Evolutionary conservation across 225 moss, liverwort and hornwort genomes (phyloP).

Genomic region (Anthoceros angustus): DNA sequence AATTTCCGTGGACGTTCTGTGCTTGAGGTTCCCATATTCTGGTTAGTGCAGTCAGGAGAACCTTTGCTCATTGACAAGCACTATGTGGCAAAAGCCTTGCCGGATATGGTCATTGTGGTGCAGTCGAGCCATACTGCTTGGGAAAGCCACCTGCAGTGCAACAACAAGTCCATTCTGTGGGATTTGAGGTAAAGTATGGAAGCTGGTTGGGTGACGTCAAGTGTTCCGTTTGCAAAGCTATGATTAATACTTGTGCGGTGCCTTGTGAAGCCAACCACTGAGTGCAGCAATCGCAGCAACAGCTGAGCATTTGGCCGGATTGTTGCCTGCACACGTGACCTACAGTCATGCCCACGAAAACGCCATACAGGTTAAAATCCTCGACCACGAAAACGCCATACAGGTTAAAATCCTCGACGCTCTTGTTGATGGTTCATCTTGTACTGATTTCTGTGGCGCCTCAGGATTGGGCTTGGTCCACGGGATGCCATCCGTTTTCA

Average conservation of each 20-base stretch:
- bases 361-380: constrained; percentile 40
- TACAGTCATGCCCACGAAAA: constrained; percentile 79
- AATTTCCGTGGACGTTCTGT: constrained; percentile 29
- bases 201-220: not conserved
- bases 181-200: constrained; percentile 45
- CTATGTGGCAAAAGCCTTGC: constrained; percentile 73
- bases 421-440: not conserved
- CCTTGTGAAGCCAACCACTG: constrained; percentile 51
- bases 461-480: constrained; percentile 96
- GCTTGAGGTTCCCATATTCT: constrained; percentile 85
- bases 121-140: constrained; percentile 59
- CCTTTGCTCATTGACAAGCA: constrained; percentile 91
- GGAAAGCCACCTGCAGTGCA: constrained; percentile 97
- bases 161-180: constrained; percentile 74
- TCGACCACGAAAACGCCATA: not conserved
- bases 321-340: constrained; percentile 70
- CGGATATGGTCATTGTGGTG: constrained; percentile 90
- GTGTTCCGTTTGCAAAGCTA: not conserved
- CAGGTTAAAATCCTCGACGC: not conserved
- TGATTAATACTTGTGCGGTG: not conserved
- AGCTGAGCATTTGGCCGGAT: constrained; percentile 87
- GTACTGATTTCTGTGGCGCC: constrained; percentile 6
- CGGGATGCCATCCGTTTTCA: constrained; percentile 68
- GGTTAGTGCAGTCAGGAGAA: constrained; percentile 74
- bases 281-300: constrained; percentile 87